Evolutionary conservation across 1,139 yeast species (phyloP).

Genomic region (Blastobotrys arbuscula): DNA sequence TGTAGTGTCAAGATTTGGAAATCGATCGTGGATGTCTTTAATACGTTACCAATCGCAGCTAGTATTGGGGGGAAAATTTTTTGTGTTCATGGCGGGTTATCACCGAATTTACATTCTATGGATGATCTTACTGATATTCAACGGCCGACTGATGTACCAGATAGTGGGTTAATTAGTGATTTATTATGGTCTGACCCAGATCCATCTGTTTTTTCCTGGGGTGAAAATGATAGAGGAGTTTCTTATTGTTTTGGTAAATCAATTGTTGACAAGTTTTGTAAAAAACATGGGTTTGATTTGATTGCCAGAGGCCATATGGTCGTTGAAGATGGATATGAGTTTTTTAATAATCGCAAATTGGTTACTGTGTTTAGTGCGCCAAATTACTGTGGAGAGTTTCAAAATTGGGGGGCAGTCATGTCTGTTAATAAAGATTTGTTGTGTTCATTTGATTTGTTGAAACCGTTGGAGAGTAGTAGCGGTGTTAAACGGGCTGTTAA

Average conservation of each 20-base stretch:
- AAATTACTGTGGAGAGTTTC: conserved; percentile 86
- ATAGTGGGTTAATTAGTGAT: conserved; percentile 73
- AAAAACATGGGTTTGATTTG: conserved; percentile 67
- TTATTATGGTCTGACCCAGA: conserved; percentile 89
- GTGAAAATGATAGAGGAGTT: conserved; percentile 81
- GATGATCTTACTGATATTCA: conserved; percentile 63
- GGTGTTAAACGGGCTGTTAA: conserved; percentile 9
- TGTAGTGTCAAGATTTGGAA: conserved; percentile 68
- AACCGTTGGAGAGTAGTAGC: conserved; percentile 42
- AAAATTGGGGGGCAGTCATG: conserved; percentile 90
- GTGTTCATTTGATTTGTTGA: conserved; percentile 78
- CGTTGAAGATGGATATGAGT: conserved; percentile 89
- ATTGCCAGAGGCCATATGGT: conserved; percentile 90
- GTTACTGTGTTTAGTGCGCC: conserved; percentile 88
- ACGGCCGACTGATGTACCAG: conserved; percentile 87
- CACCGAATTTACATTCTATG: conserved; percentile 64
- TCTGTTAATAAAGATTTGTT: conserved; percentile 68
- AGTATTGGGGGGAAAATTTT: conserved; percentile 78
- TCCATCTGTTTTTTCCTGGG: conserved; percentile 60
- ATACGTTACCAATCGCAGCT: conserved; percentile 82
- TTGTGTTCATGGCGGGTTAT: conserved; percentile 86
- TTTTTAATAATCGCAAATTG: conserved; percentile 67
- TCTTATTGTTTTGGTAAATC: conserved; percentile 73
- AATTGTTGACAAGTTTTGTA: conserved; percentile 67
- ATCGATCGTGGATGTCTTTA: conserved; percentile 71